A percentile compares a stretch with the other conserved stretches of the same genome.
phyloP scores from a whole-genome alignment of 2,329 filamentous ascomycete species.

The Aspergillus fischeri region DNA sequence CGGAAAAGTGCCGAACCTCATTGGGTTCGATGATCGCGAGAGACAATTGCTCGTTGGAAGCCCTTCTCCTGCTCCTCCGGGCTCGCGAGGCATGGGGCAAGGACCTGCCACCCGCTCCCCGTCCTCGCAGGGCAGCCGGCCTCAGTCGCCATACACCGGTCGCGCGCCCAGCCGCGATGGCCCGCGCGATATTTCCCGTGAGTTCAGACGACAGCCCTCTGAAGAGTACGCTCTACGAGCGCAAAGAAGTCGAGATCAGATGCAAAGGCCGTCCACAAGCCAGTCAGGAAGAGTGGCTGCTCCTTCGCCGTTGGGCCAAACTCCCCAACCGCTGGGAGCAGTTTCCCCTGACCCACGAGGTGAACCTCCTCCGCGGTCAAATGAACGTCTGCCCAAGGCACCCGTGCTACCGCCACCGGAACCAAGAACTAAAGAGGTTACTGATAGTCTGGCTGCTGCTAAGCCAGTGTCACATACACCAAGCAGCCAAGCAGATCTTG shows the following conservation, averaged over 20 bases:
- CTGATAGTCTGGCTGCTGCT: constrained; percentile 11
- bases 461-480: constrained; percentile 12
- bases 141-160: constrained; percentile 28
- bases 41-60: constrained; percentile 67
- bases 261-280: constrained; percentile 34
- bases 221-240: constrained; percentile 35
- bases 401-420: constrained; percentile 17
- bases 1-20: constrained; percentile 71
- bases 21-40: constrained; percentile 78
- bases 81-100: constrained; percentile 21
- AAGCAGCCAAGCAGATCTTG: constrained; percentile 13
- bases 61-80: constrained; percentile 20
- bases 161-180: constrained; percentile 38
- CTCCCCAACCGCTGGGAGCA: constrained; percentile 23
- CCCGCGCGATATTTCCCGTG: constrained; percentile 30
- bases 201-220: constrained; percentile 28
- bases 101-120: constrained; percentile 24
- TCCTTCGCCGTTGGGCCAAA: constrained; percentile 27
- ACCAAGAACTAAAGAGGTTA: constrained; percentile 20
- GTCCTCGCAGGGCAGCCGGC: constrained; percentile 23
- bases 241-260: constrained; percentile 39
- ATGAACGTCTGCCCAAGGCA: constrained; percentile 17
- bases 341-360: constrained; percentile 19
- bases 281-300: constrained; percentile 33
- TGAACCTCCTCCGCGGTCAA: constrained; percentile 20